A percentile compares a stretch with the other conserved stretches of the same genome.
Conservation (phyloP, 148 eudicot genomes). For the Rhododendron griersonianum region DNA sequence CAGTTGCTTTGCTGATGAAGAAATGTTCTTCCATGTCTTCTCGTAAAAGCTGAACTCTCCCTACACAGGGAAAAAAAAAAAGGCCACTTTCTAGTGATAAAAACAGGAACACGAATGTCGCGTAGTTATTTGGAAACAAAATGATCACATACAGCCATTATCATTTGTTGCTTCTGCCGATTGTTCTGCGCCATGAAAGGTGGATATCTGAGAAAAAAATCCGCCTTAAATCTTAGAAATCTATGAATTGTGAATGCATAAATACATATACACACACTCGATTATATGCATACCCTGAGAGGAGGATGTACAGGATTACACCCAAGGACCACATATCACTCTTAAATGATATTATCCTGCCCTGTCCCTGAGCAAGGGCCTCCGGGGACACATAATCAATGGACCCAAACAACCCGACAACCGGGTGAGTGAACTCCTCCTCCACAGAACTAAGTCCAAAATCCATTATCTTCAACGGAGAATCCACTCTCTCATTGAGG, state of each 20-base stretch:
- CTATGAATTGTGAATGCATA: background rate
- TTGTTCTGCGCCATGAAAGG: constrained; percentile 45
- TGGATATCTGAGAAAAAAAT: constrained; percentile 33
- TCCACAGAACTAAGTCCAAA: constrained; percentile 57
- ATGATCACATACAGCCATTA: constrained; percentile 31
- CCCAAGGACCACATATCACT: constrained; percentile 58
- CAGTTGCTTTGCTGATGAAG: constrained; percentile 42
- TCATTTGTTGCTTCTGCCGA: constrained; percentile 54
- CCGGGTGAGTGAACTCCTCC: constrained; percentile 46
- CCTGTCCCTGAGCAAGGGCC: constrained; percentile 28
- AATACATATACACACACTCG: background rate
- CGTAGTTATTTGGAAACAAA: background rate
- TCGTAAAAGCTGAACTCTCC: constrained; percentile 47
- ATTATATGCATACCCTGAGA: constrained; percentile 37
- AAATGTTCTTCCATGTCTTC: constrained; percentile 54
- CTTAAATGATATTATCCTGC: constrained; percentile 17
- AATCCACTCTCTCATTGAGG: constrained; percentile 23
- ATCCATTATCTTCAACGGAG: constrained; percentile 51
- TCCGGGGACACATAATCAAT: constrained; percentile 57
- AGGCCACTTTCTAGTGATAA: background rate
- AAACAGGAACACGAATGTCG: background rate
- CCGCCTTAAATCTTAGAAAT: background rate
- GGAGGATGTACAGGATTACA: constrained; percentile 45
- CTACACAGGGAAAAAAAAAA: constrained; percentile 3
- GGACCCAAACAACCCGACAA: constrained; percentile 54